A percentile compares a stretch with the other conserved stretches of the same genome.
These are phyloP conservation scores for Cornus controversa DNA, from an alignment of 148 eudicot species.

Conservation along the genomic window DNA sequence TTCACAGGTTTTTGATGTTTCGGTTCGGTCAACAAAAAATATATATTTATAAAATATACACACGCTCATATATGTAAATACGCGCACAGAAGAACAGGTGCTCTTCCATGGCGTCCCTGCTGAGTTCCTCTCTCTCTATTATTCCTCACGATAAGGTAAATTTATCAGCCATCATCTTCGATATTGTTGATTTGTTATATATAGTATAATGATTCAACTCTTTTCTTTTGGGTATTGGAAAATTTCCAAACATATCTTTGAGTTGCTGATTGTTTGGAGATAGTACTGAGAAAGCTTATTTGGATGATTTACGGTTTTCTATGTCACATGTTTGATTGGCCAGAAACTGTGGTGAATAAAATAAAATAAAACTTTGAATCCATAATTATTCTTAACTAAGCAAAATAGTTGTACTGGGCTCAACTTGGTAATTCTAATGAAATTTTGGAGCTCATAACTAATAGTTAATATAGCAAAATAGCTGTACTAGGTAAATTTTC, in stretches of 20 bases:
- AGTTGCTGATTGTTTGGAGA: neutral
- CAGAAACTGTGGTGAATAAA: neutral
- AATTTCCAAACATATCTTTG: neutral
- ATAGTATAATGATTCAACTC: neutral
- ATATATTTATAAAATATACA: neutral
- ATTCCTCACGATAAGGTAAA: slow-evolving; percentile 45
- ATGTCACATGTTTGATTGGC: neutral
- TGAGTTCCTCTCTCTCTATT: slow-evolving; percentile 41
- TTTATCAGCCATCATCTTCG: neutral
- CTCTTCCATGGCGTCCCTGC: slow-evolving; percentile 59
- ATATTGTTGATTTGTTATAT: neutral
- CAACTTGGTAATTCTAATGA: neutral
- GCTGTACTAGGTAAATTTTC: too few relatives aligned
- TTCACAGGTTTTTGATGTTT: neutral
- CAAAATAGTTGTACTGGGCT: neutral
- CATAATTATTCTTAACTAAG: neutral
- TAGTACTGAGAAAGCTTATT: neutral
- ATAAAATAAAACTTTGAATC: neutral
- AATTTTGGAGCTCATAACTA: neutral
- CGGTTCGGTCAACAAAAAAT: neutral
- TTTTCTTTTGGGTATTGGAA: neutral
- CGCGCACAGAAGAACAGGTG: neutral
- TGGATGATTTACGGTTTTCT: neutral
- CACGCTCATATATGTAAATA: neutral
- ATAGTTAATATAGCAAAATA: too few relatives aligned